Evolutionary conservation across 2,329 filamentous ascomycete genomes (phyloP), one percentile per base, ranked within the genome.

Genomic region (Fulvia fulva): DNA sequence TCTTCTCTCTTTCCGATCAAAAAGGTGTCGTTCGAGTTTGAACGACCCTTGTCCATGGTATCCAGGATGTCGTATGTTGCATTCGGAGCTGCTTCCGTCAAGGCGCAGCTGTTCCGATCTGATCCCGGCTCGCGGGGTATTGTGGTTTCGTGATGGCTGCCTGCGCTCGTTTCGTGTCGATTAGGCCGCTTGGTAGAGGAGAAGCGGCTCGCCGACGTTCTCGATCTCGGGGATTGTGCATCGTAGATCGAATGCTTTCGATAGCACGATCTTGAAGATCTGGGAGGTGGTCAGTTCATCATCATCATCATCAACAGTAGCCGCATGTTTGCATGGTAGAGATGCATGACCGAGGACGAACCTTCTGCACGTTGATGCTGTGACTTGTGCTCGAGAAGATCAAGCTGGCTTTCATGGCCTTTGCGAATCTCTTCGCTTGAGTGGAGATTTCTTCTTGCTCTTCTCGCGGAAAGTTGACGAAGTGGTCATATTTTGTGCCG

Each of bases 251-350:
- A 99, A 99, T 1, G 94, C 94, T 78, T 99, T 99, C 64, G 93
- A 96, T 23, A 99, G 83, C 58, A 99, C 94, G 68, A 99, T 99
- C 77, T 99, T 99, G 85, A 99, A 99, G 72, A 99, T 99, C 93
- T 97, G 69, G 1, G 7, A 28, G 9, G 52, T 23, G 5, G 16
- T 64, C 60, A 46, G 55, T 28, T 41, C 12, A 37, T 41, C 6
- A 4, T 11, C 6, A 4, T 11, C 21, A 25, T 25, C 44, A 8
- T 23, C 12, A 11, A 21, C 47, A 30, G 34, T 43, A 25, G 32
- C 23, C 41, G 19, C 34, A 25, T 50, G 50, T 46, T 53, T 37
- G 11, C 25, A 60, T 47, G 37, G n/a, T 11, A 55, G 19, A 30
- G 22, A n/a, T 45, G 28, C 49, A 34, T 30, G 26, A 44, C 75